Evolutionary conservation across 805 yeast genomes (phyloP).

Genomic region (Pichia scutulata): DNA sequence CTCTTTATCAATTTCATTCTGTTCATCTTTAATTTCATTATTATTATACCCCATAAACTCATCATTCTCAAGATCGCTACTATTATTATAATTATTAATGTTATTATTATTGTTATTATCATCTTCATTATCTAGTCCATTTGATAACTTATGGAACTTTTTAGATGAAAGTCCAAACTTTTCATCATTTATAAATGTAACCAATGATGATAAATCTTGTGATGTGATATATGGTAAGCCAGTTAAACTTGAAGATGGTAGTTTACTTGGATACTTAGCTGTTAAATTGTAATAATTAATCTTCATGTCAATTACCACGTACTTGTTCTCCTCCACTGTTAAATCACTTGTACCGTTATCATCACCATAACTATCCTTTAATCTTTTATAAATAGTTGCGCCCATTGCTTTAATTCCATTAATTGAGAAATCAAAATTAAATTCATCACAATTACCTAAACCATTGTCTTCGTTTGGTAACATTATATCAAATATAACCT

Average conservation of each 20-base stretch:
- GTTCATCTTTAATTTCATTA: constrained; percentile 7
- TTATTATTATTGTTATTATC: constrained; percentile 6
- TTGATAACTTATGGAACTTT: constrained; percentile 18
- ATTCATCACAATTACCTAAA: constrained; percentile 2
- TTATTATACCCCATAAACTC: background rate
- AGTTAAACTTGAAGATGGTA: constrained; percentile 44
- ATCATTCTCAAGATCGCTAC: background rate
- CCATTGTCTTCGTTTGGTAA: constrained; percentile 45
- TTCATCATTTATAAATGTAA: constrained; percentile 51
- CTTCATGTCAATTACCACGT: constrained; percentile 61
- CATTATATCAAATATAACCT: constrained; percentile 64
- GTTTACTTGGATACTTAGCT: constrained; percentile 42
- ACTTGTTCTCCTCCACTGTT: constrained; percentile 30
- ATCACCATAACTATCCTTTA: constrained; percentile 1
- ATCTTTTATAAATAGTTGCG: constrained; percentile 5
- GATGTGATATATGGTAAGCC: constrained; percentile 49
- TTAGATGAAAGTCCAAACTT: constrained; percentile 24
- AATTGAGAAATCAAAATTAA: constrained; percentile 5
- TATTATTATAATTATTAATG: background rate
- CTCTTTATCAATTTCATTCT: constrained; percentile 17
- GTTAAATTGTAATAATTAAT: constrained; percentile 56
- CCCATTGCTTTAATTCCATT: constrained; percentile 6
- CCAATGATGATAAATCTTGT: constrained; percentile 52
- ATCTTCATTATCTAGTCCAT: constrained; percentile 20
- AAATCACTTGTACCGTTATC: background rate